phyloP scores from a whole-genome alignment of 2,329 filamentous ascomycete genomes.

The Berkeleyomyces rouxiae region DNA sequence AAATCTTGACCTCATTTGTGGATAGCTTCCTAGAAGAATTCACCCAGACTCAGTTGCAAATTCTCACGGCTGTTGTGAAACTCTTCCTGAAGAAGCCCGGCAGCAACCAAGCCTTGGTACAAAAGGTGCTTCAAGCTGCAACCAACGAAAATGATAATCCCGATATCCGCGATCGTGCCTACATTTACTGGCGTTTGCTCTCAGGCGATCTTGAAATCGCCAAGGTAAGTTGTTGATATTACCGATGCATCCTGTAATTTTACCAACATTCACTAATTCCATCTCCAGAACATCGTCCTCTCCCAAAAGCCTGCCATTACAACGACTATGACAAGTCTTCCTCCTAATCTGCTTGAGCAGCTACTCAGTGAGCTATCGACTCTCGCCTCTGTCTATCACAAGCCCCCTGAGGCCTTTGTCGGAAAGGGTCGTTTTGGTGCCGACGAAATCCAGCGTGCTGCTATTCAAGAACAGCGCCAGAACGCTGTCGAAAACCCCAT shows the following conservation, averaged over 20 bases:
- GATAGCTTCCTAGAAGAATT: constrained; percentile 94
- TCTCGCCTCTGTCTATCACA: constrained; percentile 94
- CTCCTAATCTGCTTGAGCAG: constrained; percentile 67
- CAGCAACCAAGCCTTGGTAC: constrained; percentile 76
- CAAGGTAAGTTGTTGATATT: constrained; percentile 39
- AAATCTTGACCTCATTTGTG: constrained; percentile 81
- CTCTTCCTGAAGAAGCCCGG: constrained; percentile 94
- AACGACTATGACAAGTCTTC: constrained; percentile 82
- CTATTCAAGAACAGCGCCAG: constrained; percentile 89
- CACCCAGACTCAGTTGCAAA: constrained; percentile 95
- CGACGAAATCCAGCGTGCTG: constrained; percentile 83
- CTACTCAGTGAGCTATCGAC: constrained; percentile 87
- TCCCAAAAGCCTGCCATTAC: constrained; percentile 89
- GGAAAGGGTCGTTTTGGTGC: constrained; percentile 88
- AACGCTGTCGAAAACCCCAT: constrained; percentile 89
- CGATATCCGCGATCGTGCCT: constrained; percentile 89
- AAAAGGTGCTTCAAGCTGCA: constrained; percentile 83
- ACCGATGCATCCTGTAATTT: neutral
- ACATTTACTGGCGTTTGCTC: constrained; percentile 93
- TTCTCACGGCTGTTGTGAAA: constrained; percentile 91
- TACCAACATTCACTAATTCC: neutral
- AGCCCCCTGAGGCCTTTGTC: constrained; percentile 93
- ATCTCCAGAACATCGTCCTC: constrained; percentile 55
- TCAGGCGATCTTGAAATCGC: constrained; percentile 83
- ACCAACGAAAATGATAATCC: constrained; percentile 95